phyloP scores from a whole-genome alignment of 805 yeast species.

The Myxozyma neotropica region DNA sequence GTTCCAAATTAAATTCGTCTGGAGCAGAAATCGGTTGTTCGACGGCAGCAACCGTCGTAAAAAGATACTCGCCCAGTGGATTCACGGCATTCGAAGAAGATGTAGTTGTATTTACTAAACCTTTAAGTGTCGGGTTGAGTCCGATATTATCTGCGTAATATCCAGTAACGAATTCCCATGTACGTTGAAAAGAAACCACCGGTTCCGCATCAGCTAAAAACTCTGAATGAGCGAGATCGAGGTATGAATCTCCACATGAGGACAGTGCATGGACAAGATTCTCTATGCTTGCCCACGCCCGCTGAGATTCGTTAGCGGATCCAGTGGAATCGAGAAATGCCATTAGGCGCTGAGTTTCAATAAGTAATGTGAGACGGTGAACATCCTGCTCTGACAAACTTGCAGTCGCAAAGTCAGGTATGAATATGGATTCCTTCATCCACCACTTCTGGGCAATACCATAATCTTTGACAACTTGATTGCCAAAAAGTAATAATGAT shows the following conservation, averaged over 20 bases:
- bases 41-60: slow-evolving; percentile 3
- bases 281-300: slow-evolving; percentile 36
- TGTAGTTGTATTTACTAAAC: not conserved
- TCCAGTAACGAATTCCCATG: slow-evolving; percentile 11
- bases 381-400: slow-evolving; percentile 6
- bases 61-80: slow-evolving; percentile 5
- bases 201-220: slow-evolving; percentile 8
- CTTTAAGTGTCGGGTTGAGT: not conserved
- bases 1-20: not conserved
- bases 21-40: not conserved
- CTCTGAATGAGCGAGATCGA: slow-evolving; percentile 7
- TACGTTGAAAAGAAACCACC: slow-evolving; percentile 3
- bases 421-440: slow-evolving; percentile 32
- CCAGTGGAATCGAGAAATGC: slow-evolving; percentile 38
- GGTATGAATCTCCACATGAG: not conserved
- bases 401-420: slow-evolving; percentile 16
- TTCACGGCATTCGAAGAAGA: not conserved
- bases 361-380: slow-evolving; percentile 27
- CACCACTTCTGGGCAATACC: slow-evolving; percentile 40
- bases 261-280: slow-evolving; percentile 13
- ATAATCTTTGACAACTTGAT: slow-evolving; percentile 36
- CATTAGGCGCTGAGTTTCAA: slow-evolving; percentile 40
- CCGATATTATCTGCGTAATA: slow-evolving; percentile 7
- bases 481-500: slow-evolving; percentile 36
- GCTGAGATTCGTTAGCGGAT: slow-evolving; percentile 31